These are phyloP conservation scores for Dictyostelium purpureum DNA, from an alignment of 78 protist genomes.

Conservation along the genomic window DNA sequence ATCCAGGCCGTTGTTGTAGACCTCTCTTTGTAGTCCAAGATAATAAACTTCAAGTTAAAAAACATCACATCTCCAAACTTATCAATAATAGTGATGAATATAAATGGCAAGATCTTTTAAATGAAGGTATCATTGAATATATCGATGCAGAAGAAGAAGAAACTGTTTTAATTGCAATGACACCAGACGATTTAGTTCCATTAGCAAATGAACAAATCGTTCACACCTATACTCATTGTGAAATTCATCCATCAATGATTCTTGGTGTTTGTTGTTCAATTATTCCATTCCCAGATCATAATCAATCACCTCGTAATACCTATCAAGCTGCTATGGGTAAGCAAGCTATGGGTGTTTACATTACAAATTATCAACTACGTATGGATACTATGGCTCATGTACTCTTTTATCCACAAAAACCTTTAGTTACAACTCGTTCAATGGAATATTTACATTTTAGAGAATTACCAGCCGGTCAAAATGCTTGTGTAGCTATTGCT, in stretches of 20 bases:
- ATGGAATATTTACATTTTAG: conserved; percentile 87
- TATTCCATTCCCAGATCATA: conserved; percentile 99
- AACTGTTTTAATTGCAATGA: conserved; percentile 87
- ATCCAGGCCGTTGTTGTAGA: conserved; percentile 99
- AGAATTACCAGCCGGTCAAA: conserved; percentile 97
- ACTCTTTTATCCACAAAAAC: conserved; percentile 97
- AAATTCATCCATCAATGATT: conserved; percentile 98
- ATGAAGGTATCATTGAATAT: conserved; percentile 93
- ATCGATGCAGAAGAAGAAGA: conserved; percentile 99
- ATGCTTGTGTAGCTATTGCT: conserved; percentile 99
- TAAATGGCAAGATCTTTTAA: conserved; percentile 84
- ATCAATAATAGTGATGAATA: conserved; percentile 84
- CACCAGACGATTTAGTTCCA: conserved; percentile 73
- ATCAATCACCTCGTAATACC: conserved; percentile 99
- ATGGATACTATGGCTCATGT: conserved; percentile 97
- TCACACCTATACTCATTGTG: conserved; percentile 96
- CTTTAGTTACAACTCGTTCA: conserved; percentile 94
- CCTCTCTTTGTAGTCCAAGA: conserved; percentile 97
- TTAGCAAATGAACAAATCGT: conserved; percentile 37
- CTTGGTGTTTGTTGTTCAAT: conserved; percentile 98
- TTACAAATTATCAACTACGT: conserved; percentile 98
- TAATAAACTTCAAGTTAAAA: conserved; percentile 83
- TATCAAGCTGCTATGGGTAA: conserved; percentile 99
- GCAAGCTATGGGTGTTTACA: conserved; percentile 99
- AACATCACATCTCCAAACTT: conserved; percentile 82